Conservation (phyloP, 1,139 yeast genomes). For the Candida neerlandica region DNA sequence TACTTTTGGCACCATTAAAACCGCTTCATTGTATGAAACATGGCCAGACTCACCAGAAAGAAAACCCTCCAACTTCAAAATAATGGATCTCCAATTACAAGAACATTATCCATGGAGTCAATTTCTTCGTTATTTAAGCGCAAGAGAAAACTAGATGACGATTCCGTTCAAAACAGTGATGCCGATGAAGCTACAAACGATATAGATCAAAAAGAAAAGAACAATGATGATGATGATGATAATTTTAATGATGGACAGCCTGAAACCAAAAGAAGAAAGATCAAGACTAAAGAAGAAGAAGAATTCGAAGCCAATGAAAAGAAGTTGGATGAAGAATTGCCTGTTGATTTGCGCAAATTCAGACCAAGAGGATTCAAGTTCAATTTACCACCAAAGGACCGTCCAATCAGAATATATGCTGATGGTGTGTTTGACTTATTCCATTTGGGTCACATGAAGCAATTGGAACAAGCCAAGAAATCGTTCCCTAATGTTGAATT, state of each 20-base stretch:
- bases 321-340: conserved; percentile 59
- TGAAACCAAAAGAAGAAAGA: conserved; percentile 26
- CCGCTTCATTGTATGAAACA: neutral
- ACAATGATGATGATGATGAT: conserved; percentile 17
- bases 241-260: conserved; percentile 13
- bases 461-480: conserved; percentile 93
- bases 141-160: conserved; percentile 23
- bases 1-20: too few species aligned
- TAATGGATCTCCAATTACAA: conserved; percentile 20
- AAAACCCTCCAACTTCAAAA: conserved; percentile 10
- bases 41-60: conserved; percentile 14
- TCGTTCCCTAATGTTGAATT: conserved; percentile 82
- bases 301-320: conserved; percentile 53
- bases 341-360: conserved; percentile 64
- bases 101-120: conserved; percentile 48
- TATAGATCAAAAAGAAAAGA: conserved; percentile 21
- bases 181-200: conserved; percentile 1
- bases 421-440: conserved; percentile 97
- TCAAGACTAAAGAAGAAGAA: conserved; percentile 33
- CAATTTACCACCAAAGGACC: conserved; percentile 80
- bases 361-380: conserved; percentile 72
- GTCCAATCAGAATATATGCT: conserved; percentile 91
- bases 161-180: conserved; percentile 10
- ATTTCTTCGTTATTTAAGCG: conserved; percentile 42
- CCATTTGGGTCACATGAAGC: conserved; percentile 97